Evolutionary conservation across 2,329 filamentous ascomycete species (phyloP), one percentile per base, ranked within the genome.

Genomic region (Fusarium subglutinans): DNA sequence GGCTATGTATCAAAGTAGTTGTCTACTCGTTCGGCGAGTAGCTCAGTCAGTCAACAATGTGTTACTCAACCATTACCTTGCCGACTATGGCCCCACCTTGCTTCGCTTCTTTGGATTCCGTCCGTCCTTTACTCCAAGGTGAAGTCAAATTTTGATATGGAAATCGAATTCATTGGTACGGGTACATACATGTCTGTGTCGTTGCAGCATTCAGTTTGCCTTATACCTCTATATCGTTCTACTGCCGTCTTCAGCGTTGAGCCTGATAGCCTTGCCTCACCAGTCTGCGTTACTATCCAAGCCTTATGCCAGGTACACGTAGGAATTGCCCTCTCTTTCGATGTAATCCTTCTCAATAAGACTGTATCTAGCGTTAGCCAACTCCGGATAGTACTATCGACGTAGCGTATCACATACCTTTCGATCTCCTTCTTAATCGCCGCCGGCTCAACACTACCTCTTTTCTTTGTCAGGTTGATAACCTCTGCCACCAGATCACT

Each of bases 361-460:
- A 81, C 93, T 95, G 76, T 47, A n/a, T 12, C 17, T 33, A 33
- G 18, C 38, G 69, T 78, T 61, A 76, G 66, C 38, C 63, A 20
- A 22, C 38, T n/a, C 18, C 11, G n/a, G 22, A 41, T 15, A 8
- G 14, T 28, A 55, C 33, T 6, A 22, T n/a, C 35, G 53, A 28
- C 38, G 15, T 20, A 35, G 40, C 43, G 28, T 33, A n/a, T 56
- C 37, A 88, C 92, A 79, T 83, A 95, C 91, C 94, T 95, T 83
- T 98, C 96, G 82, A 99, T 98, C 82, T 98, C 97, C 85, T 93
- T 92, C 90, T 99, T 99, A 75, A 99, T 98, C 72, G 96, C 94
- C 5, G 87, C 87, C 45, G 95, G 89, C 79, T 97, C 95, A 67
- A 99, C 87, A 24, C 94, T 94, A 20, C 96, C 97, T 62, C 96